Percentiles rank a stretch among this genome's conserved stretches.
These are phyloP conservation scores for Zygosaccharomyces pseudobailii DNA, from an alignment of 1,139 yeast species.

Conservation along the genomic window DNA sequence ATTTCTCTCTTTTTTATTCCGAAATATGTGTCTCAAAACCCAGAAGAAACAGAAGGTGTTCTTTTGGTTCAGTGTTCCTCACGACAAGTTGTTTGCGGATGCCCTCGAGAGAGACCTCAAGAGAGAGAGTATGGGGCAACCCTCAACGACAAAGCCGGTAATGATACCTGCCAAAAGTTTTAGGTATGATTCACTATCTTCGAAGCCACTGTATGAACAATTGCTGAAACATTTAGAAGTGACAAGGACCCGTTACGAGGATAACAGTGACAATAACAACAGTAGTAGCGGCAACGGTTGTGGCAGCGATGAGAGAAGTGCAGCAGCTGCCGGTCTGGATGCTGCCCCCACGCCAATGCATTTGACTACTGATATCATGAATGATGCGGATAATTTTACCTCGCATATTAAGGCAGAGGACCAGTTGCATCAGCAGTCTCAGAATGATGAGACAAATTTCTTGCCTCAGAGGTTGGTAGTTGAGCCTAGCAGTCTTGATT, in stretches of 20 bases:
- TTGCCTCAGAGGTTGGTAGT: constrained; percentile 11
- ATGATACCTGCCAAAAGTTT: constrained; percentile 63
- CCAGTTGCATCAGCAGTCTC: constrained; percentile 3
- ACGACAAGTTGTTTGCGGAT: constrained; percentile 87
- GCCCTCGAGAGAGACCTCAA: constrained; percentile 91
- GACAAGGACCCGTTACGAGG: constrained; percentile 7
- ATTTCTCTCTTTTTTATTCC: constrained; percentile 77
- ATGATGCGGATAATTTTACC: background rate
- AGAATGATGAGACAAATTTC: constrained; percentile 6
- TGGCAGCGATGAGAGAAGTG: background rate
- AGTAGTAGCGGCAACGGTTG: background rate
- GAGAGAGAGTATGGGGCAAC: constrained; percentile 57
- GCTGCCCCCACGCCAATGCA: constrained; percentile 5
- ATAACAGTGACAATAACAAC: background rate
- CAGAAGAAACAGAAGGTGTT: constrained; percentile 97
- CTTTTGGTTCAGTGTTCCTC: constrained; percentile 95
- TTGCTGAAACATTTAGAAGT: constrained; percentile 21
- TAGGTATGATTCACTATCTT: constrained; percentile 37
- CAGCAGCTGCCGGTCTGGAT: background rate
- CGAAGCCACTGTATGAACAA: constrained; percentile 27
- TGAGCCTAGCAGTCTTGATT: constrained; percentile 12
- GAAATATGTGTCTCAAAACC: constrained; percentile 83
- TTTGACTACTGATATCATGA: constrained; percentile 5
- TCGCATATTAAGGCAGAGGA: constrained; percentile 7
- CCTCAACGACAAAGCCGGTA: constrained; percentile 56